Percentiles rank a stretch among this genome's conserved stretches.
Evolutionary conservation across 73 alveolate genomes (phyloP).

Genomic region (Tetrahymena thermophila): DNA sequence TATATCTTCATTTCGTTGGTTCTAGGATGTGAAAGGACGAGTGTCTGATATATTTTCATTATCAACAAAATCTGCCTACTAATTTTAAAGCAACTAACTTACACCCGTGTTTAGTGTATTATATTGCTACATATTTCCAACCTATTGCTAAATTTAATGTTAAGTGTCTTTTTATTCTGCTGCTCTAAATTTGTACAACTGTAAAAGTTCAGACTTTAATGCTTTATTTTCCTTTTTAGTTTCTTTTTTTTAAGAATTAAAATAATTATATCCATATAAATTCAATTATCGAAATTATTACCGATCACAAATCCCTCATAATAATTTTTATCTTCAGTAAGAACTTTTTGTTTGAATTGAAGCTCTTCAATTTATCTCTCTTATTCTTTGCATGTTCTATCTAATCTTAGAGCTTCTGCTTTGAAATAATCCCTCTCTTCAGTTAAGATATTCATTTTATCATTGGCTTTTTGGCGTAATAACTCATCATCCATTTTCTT

Average conservation of each 20-base stretch:
- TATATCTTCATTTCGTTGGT: constrained; percentile 12
- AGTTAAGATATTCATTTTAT: constrained; percentile 31
- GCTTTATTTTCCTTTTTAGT: constrained; percentile 43
- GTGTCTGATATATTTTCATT: neutral
- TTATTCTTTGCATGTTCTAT: constrained; percentile 47
- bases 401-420: constrained; percentile 53
- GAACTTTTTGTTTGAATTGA: constrained; percentile 19
- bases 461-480: constrained; percentile 43
- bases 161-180: constrained; percentile 1
- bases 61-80: neutral
- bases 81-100: neutral
- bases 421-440: constrained; percentile 56
- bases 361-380: constrained; percentile 43
- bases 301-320: constrained; percentile 47
- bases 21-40: neutral
- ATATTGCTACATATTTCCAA: neutral
- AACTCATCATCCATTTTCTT: constrained; percentile 57
- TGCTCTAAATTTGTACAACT: constrained; percentile 17
- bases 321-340: constrained; percentile 26
- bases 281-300: no score
- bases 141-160: neutral
- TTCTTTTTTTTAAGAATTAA: neutral
- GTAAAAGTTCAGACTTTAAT: constrained; percentile 30
- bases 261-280: no score
- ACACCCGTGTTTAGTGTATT: neutral